Percentiles rank a stretch among this genome's conserved stretches.
These are phyloP conservation scores for Botryotinia globosa DNA, from an alignment of 2,329 filamentous ascomycete genomes.

Conservation along the genomic window DNA sequence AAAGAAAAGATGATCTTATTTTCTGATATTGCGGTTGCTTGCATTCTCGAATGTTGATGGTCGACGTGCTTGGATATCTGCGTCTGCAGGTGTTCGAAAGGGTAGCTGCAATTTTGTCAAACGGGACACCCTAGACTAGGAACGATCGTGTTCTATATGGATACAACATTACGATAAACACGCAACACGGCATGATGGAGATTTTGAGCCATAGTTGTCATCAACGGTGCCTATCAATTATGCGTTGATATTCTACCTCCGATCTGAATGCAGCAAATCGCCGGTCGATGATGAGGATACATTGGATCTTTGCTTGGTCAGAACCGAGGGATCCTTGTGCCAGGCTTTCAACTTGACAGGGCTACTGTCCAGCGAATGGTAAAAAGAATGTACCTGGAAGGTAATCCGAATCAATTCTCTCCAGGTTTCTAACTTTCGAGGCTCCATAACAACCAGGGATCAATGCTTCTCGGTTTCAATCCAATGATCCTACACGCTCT, in stretches of 20 bases:
- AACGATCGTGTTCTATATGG: slow-evolving; percentile 2
- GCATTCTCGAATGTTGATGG: not conserved
- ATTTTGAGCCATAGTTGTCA: not conserved
- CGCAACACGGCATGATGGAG: not conserved
- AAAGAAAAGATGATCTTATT: not conserved
- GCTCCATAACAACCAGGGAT: not conserved
- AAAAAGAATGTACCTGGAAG: not conserved
- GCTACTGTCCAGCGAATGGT: not conserved
- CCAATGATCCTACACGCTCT: not conserved
- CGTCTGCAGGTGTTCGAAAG: slow-evolving; percentile 13
- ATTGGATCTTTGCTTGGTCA: slow-evolving; percentile 6
- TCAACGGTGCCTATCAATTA: slow-evolving; percentile 2
- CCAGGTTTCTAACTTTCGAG: not conserved
- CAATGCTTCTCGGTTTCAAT: not conserved
- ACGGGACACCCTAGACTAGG: not conserved
- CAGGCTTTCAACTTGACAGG: not conserved
- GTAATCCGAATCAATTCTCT: not conserved
- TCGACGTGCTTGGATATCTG: slow-evolving; percentile 1
- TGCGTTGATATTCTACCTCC: not conserved
- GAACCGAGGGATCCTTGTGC: not conserved
- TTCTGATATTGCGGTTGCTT: slow-evolving; percentile 4
- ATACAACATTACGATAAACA: not conserved
- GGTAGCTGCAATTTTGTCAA: not conserved
- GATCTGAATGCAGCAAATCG: not conserved
- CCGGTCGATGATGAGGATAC: not conserved